These are phyloP conservation scores for Wickerhamomyces rabaulensis DNA, from an alignment of 805 yeast species.

Conservation along the genomic window DNA sequence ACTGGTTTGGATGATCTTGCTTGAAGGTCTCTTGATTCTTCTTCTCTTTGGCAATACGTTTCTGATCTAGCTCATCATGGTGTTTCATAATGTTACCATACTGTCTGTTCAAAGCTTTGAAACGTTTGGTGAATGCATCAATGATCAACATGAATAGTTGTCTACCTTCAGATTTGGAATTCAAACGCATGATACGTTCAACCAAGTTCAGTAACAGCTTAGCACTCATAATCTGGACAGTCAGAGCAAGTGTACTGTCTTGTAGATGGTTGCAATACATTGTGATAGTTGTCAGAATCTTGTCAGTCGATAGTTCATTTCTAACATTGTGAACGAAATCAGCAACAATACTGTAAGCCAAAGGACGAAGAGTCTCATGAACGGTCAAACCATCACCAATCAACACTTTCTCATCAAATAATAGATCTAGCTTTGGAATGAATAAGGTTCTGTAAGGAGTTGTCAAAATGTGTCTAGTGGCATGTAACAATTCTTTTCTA, in stretches of 20 bases:
- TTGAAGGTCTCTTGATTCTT: slow-evolving; percentile 31
- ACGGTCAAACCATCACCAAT: slow-evolving; percentile 93
- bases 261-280: slow-evolving; percentile 77
- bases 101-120: slow-evolving; percentile 68
- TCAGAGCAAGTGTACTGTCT: slow-evolving; percentile 76
- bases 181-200: slow-evolving; percentile 79
- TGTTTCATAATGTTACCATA: slow-evolving; percentile 59
- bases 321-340: slow-evolving; percentile 93
- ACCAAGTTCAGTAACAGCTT: slow-evolving; percentile 81
- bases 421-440: slow-evolving; percentile 75
- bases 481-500: slow-evolving; percentile 87
- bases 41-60: slow-evolving; percentile 36
- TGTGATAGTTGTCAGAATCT: slow-evolving; percentile 81
- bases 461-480: slow-evolving; percentile 89
- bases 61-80: slow-evolving; percentile 48
- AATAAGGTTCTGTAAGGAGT: slow-evolving; percentile 82
- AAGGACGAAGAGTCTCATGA: slow-evolving; percentile 81
- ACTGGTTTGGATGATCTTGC: slow-evolving; percentile 24
- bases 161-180: slow-evolving; percentile 67
- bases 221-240: slow-evolving; percentile 96
- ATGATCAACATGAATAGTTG: slow-evolving; percentile 82
- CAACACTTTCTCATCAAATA: slow-evolving; percentile 81
- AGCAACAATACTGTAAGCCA: slow-evolving; percentile 93
- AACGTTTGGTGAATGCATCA: slow-evolving; percentile 81
- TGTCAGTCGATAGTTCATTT: slow-evolving; percentile 72